These are phyloP conservation scores for Pseudoneurospora amorphoporcata DNA, from an alignment of 495 filamentous ascomycete species.

Conservation along the genomic window DNA sequence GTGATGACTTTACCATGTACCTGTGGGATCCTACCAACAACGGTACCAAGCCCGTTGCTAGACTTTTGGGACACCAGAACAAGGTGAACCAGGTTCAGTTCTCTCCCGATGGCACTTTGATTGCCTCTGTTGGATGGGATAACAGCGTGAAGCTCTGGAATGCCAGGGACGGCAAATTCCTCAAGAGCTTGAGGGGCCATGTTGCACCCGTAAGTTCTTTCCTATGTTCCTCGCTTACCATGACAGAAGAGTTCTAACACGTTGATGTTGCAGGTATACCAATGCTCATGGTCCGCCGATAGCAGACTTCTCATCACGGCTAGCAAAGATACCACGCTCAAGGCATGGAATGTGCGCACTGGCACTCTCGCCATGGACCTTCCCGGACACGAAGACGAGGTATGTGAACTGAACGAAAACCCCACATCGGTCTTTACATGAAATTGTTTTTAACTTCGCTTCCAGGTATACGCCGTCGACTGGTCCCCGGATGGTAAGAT, in stretches of 20 bases:
- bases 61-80: slow-evolving; percentile 88
- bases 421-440: not conserved
- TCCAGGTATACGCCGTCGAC: slow-evolving; percentile 46
- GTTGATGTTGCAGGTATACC: slow-evolving; percentile 49
- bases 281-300: slow-evolving; percentile 83
- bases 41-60: slow-evolving; percentile 70
- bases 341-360: slow-evolving; percentile 82
- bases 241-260: not conserved
- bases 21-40: slow-evolving; percentile 80
- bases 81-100: slow-evolving; percentile 93
- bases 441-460: not conserved
- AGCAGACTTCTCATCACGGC: slow-evolving; percentile 73
- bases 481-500: slow-evolving; percentile 35
- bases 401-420: slow-evolving; percentile 45
- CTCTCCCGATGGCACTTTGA: slow-evolving; percentile 75
- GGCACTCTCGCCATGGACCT: slow-evolving; percentile 78
- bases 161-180: slow-evolving; percentile 60
- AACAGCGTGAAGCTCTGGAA: slow-evolving; percentile 43
- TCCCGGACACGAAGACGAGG: slow-evolving; percentile 90
- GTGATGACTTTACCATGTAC: slow-evolving; percentile 88
- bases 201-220: slow-evolving; percentile 51
- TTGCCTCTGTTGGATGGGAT: slow-evolving; percentile 84
- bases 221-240: not conserved
- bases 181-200: slow-evolving; percentile 80
- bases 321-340: slow-evolving; percentile 88